Evolutionary conservation across 2,329 filamentous ascomycete species (phyloP), one percentile per base, ranked within the genome.

Genomic region (Amylocarpus encephaloides): DNA sequence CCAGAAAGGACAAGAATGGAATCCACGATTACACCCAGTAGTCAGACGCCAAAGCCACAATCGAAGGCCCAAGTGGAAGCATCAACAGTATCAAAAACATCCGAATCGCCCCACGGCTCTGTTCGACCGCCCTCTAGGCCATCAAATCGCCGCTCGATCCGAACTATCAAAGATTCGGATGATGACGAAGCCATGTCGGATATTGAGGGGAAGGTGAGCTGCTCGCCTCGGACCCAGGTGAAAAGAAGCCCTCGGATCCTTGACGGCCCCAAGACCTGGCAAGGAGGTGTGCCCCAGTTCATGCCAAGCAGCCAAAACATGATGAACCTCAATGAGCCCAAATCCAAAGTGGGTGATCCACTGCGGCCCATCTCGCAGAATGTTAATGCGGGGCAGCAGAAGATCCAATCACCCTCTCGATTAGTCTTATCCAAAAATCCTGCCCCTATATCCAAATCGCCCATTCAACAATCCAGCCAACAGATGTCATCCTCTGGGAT

Each of bases 131-230:
- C 61, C 9, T 41, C 49, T 30, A 60, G 53, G 42, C 38, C 13
- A 16, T 48, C 43, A 11, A 57, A 54, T 33, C 50, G 32, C 10
- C 46, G 35, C 15, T 30, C 46, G 26, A 43, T 55, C 6, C 48
- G 47, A 11, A 51, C 57, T 13, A 59, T 67, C 35, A 49, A 59
- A 45, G 64, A 67, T 52, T 66, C 64, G 7, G 64, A 66, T 29
- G 64, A 64, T 29, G 64, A 67, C 10, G 60, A 62, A 5, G 39
- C 51, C 4, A 19, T 59, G 5, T 59, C 55, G 4, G 53, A 59
- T 18, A 44, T 53, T 6, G 57, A 60, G 15, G 49, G 43, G 26
- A 48, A 26, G 30, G 48, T 49, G 2, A 58, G 39, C 19, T 56
- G 36, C 35, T 59, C 57, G 15, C 55, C 57, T 33, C 44, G 33